Percentiles rank a stretch among this genome's conserved stretches.
Conservation (phyloP, 495 filamentous ascomycete genomes). For the Xylaria sp. region DNA sequence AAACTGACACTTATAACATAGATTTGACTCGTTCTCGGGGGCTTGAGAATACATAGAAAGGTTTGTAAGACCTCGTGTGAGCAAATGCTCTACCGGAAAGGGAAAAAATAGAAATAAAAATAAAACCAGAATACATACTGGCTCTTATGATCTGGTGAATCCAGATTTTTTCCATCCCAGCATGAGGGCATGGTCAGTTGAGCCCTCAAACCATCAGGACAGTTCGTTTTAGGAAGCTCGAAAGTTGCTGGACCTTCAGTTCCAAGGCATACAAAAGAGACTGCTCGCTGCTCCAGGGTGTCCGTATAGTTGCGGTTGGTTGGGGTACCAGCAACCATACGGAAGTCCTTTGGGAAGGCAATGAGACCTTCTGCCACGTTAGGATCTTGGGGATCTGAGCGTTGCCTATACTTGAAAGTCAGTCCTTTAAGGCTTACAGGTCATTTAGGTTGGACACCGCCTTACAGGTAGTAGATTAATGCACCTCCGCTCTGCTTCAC, state of each 20-base stretch:
- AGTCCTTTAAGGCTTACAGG: not conserved
- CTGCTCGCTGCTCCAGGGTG: conserved; percentile 49
- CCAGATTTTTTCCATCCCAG: conserved; percentile 71
- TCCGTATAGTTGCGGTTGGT: conserved; percentile 50
- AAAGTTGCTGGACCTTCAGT: conserved; percentile 46
- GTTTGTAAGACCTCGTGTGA: not conserved
- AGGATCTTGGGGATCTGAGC: conserved; percentile 46
- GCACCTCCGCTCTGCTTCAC: conserved; percentile 60
- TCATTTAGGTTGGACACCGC: conserved; percentile 24
- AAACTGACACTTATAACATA: not conserved
- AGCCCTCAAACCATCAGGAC: conserved; percentile 65
- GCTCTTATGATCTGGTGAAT: conserved; percentile 60
- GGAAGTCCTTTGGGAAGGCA: conserved; percentile 68
- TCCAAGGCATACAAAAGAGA: conserved; percentile 58
- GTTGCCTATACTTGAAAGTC: conserved; percentile 48
- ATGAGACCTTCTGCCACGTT: conserved; percentile 54
- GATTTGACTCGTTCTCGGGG: not conserved
- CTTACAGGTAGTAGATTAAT: conserved; percentile 69
- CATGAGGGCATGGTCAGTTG: conserved; percentile 81
- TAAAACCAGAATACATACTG: conserved; percentile 41
- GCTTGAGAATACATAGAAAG: not conserved
- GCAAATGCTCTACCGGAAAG: not conserved
- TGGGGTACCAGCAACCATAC: conserved; percentile 71
- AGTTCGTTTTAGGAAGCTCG: conserved; percentile 62
- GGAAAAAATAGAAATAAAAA: too few relatives aligned